Conservation (phyloP, 768 basidiomycete species). For the Lactarius deliciosus region DNA sequence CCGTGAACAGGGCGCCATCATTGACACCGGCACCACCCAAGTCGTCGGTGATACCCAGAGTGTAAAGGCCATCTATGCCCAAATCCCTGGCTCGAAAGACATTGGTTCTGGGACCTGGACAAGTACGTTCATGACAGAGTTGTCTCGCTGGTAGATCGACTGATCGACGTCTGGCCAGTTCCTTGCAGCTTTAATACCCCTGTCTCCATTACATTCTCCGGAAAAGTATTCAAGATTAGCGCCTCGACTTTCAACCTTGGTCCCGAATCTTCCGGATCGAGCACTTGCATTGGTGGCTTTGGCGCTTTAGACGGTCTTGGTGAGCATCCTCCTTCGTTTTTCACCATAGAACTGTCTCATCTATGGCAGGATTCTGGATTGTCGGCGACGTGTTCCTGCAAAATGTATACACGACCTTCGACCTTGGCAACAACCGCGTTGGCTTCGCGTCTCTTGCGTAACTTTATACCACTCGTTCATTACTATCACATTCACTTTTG, state of each 20-base stretch:
- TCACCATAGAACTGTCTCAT: neutral
- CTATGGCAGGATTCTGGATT: neutral
- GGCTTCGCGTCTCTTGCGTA: neutral
- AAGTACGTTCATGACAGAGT: neutral
- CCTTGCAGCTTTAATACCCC: neutral
- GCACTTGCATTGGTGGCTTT: neutral
- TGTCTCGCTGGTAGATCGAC: neutral
- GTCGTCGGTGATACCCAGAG: constrained; percentile 30
- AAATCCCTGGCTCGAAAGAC: neutral
- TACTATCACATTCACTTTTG: too few relatives aligned
- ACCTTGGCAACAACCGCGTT: neutral
- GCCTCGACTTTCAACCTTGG: neutral
- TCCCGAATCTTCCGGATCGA: neutral
- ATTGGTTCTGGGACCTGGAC: neutral
- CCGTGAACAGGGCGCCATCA: constrained; percentile 28
- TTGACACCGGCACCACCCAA: constrained; percentile 37
- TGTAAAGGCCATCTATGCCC: neutral
- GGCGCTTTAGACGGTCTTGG: neutral
- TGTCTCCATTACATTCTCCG: neutral
- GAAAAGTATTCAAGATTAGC: neutral
- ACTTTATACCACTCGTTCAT: neutral
- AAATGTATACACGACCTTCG: neutral
- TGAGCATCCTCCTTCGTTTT: neutral
- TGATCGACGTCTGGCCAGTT: neutral
- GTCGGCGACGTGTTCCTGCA: neutral